Percentiles rank a stretch among this genome's conserved stretches.
Evolutionary conservation across 106 monocot species (phyloP).

Genomic region (Platanthera guangdongensis): DNA sequence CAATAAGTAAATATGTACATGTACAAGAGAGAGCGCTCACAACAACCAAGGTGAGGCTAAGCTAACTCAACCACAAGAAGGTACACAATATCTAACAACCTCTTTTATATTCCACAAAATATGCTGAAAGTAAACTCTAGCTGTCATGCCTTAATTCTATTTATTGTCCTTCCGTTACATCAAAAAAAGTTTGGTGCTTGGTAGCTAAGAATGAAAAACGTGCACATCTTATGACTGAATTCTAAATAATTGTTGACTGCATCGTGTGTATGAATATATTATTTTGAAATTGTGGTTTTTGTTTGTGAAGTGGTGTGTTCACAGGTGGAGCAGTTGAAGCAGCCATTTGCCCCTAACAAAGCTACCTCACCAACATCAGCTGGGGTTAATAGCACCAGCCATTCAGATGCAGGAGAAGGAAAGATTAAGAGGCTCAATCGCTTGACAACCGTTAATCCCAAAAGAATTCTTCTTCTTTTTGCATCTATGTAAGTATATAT

Average conservation of each 20-base stretch:
- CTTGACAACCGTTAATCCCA: slow-evolving; percentile 19
- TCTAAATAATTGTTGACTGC: not conserved
- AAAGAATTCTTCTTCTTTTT: slow-evolving; percentile 27
- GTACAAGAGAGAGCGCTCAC: too few relatives aligned
- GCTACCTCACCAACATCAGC: not conserved
- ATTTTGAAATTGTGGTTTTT: not conserved
- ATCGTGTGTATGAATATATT: not conserved
- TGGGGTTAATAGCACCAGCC: not conserved
- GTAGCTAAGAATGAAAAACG: not conserved
- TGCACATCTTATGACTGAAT: not conserved
- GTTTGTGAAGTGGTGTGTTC: slow-evolving; percentile 14
- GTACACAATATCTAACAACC: not conserved
- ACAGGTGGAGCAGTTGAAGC: slow-evolving; percentile 19
- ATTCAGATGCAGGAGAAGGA: slow-evolving; percentile 22
- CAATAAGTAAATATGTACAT: too few relatives aligned
- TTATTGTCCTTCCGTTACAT: not conserved
- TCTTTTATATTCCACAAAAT: not conserved
- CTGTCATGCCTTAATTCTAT: not conserved
- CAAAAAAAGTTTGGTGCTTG: not conserved
- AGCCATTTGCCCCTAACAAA: slow-evolving; percentile 10
- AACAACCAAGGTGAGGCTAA: too few relatives aligned
- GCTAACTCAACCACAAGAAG: too few relatives aligned
- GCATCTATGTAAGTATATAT: slow-evolving; percentile 33
- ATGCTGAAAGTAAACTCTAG: not conserved
- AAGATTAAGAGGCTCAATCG: slow-evolving; percentile 23